Percentiles rank a stretch among this genome's conserved stretches.
phyloP scores from a whole-genome alignment of 2,329 filamentous ascomycete species.

The Leptographium galeiforme region DNA sequence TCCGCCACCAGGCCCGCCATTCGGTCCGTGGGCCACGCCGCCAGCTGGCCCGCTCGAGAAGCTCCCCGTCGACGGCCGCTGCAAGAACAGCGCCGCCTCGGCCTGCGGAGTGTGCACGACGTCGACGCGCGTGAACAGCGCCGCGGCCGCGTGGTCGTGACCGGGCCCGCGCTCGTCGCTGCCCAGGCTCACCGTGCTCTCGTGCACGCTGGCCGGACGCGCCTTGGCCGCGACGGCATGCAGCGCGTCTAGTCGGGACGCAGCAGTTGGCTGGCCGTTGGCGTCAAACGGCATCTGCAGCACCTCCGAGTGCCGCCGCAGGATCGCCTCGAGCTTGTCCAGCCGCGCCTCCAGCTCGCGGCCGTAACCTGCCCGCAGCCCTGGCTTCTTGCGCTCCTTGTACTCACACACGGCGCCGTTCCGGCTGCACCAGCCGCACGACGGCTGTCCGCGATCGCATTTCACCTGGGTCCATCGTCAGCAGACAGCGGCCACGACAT shows the following conservation, averaged over 20 bases:
- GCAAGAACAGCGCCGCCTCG: conserved; percentile 46
- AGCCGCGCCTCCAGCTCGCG: conserved; percentile 61
- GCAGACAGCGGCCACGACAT: background rate
- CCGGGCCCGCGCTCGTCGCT: conserved; percentile 43
- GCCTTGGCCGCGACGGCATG: conserved; percentile 1
- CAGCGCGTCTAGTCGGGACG: background rate
- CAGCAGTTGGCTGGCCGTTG: conserved; percentile 19
- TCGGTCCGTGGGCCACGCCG: background rate
- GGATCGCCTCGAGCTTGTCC: conserved; percentile 53
- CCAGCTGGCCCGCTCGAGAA: conserved; percentile 1
- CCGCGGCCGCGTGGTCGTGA: conserved; percentile 25
- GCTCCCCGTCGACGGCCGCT: conserved; percentile 34
- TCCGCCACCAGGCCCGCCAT: conserved; percentile 21
- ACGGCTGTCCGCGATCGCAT: conserved; percentile 63
- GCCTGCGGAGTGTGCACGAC: conserved; percentile 38
- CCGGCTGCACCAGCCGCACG: conserved; percentile 54
- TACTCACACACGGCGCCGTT: conserved; percentile 53
- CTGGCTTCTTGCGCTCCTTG: conserved; percentile 56
- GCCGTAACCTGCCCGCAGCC: conserved; percentile 53
- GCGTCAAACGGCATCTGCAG: conserved; percentile 41
- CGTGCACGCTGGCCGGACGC: conserved; percentile 28
- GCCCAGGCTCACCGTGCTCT: conserved; percentile 35
- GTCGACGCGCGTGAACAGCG: conserved; percentile 35
- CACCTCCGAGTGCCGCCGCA: conserved; percentile 53
- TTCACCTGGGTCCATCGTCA: conserved; percentile 37